Evolutionary conservation across 495 filamentous ascomycete species (phyloP), one percentile per base, ranked within the genome.

Genomic region (Parathielavia appendiculata): DNA sequence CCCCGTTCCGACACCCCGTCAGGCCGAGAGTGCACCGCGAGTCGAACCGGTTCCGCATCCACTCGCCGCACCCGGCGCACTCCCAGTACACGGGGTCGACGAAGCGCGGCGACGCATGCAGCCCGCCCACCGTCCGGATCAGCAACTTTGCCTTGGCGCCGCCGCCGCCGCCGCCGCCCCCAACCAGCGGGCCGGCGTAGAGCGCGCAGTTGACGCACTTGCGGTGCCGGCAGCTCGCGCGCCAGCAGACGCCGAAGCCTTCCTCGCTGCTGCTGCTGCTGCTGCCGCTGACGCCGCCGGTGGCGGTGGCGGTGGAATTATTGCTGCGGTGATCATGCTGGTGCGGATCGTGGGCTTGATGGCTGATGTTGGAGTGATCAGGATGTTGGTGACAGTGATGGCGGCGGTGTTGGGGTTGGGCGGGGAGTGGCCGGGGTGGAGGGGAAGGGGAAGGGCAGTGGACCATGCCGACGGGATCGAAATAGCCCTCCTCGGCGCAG

Each of bases 11-110:
- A n/a, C 65, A 69, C 14, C 23, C 23, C 14, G 60, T 65, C 41
- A 57, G 12, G 9, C 50, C 63, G 23, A 65, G 12, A 10, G 40
- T 32, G 7, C 63, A 50, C 9, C 46, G 20, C 13, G 32, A 49
- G 14, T 64, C 47, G 23, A 71, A 62, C 19, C 32, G 35, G 40
- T 71, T 71, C 12, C 50, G 20, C 14, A 20, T 23, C 66, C 68
- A 71, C 54, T 71, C 68, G 5, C 66, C 60, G 39, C 66, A 69
- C 4, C 11, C 34, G 14, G 26, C 16, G n/a, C 68, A 71, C 48
- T 66, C 66, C 68, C 68, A 71, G 17, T 58, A 48, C 11, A 54
- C 54, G 0, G 66, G 64, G 43, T 71, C 66, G n/a, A 71, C n/a
- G 19, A 60, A 64, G 8, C 41, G 17, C 53, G 66, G 56, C 23